Evolutionary conservation across 2,329 filamentous ascomycete genomes (phyloP).

Genomic region (Aureobasidium zeae): DNA sequence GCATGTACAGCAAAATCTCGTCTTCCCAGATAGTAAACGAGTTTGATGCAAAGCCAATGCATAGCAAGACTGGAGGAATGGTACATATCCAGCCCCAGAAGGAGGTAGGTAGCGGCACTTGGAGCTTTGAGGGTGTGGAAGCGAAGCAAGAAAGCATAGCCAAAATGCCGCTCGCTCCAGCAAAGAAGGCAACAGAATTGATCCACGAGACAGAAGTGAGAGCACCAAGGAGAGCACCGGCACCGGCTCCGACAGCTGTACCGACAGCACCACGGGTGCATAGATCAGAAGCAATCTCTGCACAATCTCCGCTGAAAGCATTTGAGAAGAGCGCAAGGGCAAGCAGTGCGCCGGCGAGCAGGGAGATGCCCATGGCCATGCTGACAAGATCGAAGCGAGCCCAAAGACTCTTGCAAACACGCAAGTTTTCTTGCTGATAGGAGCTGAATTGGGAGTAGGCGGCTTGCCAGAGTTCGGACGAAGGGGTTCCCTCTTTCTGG

Average conservation of each 20-base stretch:
- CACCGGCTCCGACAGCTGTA: constrained; percentile 21
- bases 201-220: constrained; percentile 28
- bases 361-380: constrained; percentile 70
- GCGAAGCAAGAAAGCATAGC: constrained; percentile 35
- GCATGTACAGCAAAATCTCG: constrained; percentile 83
- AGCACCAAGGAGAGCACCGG: constrained; percentile 23
- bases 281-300: constrained; percentile 45
- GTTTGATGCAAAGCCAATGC: constrained; percentile 91
- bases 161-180: constrained; percentile 31
- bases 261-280: constrained; percentile 42
- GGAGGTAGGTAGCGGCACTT: constrained; percentile 55
- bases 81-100: constrained; percentile 84
- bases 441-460: constrained; percentile 52
- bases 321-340: constrained; percentile 65
- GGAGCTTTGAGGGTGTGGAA: constrained; percentile 35
- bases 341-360: constrained; percentile 59
- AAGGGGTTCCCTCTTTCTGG: constrained; percentile 33
- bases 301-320: constrained; percentile 44
- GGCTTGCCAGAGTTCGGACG: constrained; percentile 31
- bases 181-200: constrained; percentile 34
- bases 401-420: constrained; percentile 76
- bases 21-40: constrained; percentile 99
- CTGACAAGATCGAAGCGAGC: constrained; percentile 80
- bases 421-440: constrained; percentile 72
- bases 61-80: constrained; percentile 74